Conservation (phyloP, 2,329 filamentous ascomycete species). For the Aspergillus udagawae region DNA sequence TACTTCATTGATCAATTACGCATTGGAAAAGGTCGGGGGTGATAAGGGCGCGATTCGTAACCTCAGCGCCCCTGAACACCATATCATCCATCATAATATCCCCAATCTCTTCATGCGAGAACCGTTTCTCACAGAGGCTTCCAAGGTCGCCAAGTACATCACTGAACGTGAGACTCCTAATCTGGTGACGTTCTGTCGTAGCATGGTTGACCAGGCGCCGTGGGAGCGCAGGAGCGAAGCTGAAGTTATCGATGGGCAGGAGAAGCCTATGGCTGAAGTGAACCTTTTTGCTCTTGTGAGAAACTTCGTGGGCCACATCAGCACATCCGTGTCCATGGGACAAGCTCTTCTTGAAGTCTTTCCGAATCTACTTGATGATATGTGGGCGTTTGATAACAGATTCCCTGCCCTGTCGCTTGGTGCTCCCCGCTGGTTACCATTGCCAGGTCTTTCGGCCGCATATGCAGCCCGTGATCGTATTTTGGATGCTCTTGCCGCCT, state of each 20-base stretch:
- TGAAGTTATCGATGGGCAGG: conserved; percentile 37
- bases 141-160: conserved; percentile 34
- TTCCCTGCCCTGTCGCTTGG: conserved; percentile 54
- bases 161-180: conserved; percentile 49
- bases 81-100: conserved; percentile 36
- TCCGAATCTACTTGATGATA: conserved; percentile 50
- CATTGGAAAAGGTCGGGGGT: conserved; percentile 42
- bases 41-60: conserved; percentile 36
- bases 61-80: conserved; percentile 30
- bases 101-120: conserved; percentile 45
- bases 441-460: conserved; percentile 48
- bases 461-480: conserved; percentile 45
- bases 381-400: conserved; percentile 53
- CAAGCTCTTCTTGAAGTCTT: conserved; percentile 50
- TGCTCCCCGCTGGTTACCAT: conserved; percentile 52
- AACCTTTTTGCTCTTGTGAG: conserved; percentile 51
- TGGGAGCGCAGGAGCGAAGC: conserved; percentile 58
- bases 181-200: conserved; percentile 57
- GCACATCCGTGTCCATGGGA: conserved; percentile 50
- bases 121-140: conserved; percentile 42
- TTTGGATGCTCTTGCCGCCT: conserved; percentile 37
- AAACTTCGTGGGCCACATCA: conserved; percentile 53
- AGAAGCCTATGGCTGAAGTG: conserved; percentile 47
- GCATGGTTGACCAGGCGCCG: conserved; percentile 56
- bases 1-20: conserved; percentile 28